These are phyloP conservation scores for Saccharomyces hybrid DNA, from an alignment of 1,139 yeast species.

Conservation along the genomic window DNA sequence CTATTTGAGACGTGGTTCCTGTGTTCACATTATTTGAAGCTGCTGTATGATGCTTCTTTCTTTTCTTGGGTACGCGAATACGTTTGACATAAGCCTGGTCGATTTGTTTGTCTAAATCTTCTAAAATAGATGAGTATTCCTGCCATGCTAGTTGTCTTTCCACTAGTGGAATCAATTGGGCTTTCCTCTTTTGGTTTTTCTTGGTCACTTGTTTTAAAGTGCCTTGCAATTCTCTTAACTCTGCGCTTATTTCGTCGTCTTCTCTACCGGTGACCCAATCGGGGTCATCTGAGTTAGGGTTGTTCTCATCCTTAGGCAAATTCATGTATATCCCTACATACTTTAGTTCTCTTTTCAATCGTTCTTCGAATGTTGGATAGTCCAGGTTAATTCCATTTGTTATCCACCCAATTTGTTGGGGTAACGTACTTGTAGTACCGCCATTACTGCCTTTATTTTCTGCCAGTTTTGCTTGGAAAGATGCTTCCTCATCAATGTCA, in stretches of 20 bases:
- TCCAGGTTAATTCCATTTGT: slow-evolving; percentile 47
- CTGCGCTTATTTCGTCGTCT: slow-evolving; percentile 91
- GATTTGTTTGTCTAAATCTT: slow-evolving; percentile 91
- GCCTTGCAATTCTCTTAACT: slow-evolving; percentile 64
- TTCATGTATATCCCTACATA: slow-evolving; percentile 88
- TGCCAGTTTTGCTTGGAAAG: slow-evolving; percentile 1
- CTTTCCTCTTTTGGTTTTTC: slow-evolving; percentile 62
- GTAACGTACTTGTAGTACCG: slow-evolving; percentile 34
- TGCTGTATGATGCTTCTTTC: slow-evolving; percentile 47
- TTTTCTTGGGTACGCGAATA: slow-evolving; percentile 72
- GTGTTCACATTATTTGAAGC: slow-evolving; percentile 22
- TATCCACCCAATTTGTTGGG: slow-evolving; percentile 43
- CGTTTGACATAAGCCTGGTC: slow-evolving; percentile 90
- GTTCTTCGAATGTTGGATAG: slow-evolving; percentile 75
- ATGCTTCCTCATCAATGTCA: slow-evolving; percentile 6
- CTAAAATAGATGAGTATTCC: slow-evolving; percentile 82
- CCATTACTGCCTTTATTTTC: slow-evolving; percentile 11
- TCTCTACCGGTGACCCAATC: slow-evolving; percentile 75
- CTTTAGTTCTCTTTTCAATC: slow-evolving; percentile 77
- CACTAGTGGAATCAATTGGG: slow-evolving; percentile 59
- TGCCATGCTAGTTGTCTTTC: slow-evolving; percentile 94
- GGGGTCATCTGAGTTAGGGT: slow-evolving; percentile 30
- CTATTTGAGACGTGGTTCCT: slow-evolving; percentile 35
- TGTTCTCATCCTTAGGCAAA: slow-evolving; percentile 34
- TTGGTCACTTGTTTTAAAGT: slow-evolving; percentile 56